Evolutionary conservation across 805 yeast genomes (phyloP).

Genomic region (Yamadazyma insecticola): DNA sequence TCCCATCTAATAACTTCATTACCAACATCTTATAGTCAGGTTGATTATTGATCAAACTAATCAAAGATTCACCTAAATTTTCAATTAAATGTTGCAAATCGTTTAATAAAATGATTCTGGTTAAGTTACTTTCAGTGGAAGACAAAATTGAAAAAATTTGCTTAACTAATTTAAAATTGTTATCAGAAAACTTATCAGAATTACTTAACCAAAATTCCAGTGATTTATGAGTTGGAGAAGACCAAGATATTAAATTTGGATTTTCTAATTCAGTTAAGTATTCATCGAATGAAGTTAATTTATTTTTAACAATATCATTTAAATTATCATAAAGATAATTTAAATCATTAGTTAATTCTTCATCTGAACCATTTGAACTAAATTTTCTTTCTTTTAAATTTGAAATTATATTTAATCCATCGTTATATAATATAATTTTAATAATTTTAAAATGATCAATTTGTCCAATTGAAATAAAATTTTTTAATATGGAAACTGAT

Average conservation of each 20-base stretch:
- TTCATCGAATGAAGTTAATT: conserved; percentile 88
- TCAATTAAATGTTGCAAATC: conserved; percentile 40
- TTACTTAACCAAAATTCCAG: conserved; percentile 90
- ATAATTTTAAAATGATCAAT: conserved; percentile 43
- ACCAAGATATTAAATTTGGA: conserved; percentile 67
- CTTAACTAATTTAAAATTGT: conserved; percentile 68
- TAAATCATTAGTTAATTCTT: conserved; percentile 78
- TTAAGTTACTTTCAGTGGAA: conserved; percentile 14
- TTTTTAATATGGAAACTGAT: conserved; percentile 68
- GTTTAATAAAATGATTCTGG: conserved; percentile 36
- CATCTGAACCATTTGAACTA: conserved; percentile 65
- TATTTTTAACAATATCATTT: conserved; percentile 61
- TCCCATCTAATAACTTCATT: conserved; percentile 71
- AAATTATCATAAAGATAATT: conserved; percentile 52
- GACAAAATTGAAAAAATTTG: conserved; percentile 53
- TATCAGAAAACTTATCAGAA: conserved; percentile 66
- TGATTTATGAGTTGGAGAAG: conserved; percentile 86
- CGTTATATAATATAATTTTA: conserved; percentile 68
- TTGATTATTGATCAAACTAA: conserved; percentile 37
- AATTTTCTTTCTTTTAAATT: conserved; percentile 82
- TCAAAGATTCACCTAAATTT: conserved; percentile 35
- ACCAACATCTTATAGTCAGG: conserved; percentile 68
- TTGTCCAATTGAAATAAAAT: conserved; percentile 41
- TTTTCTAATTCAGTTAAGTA: conserved; percentile 80
- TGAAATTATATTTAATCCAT: conserved; percentile 64